Percentiles rank a stretch among this genome's conserved stretches.
These are phyloP conservation scores for Blumeriella jaapii DNA, from an alignment of 2,329 filamentous ascomycete genomes.

Conservation along the genomic window DNA sequence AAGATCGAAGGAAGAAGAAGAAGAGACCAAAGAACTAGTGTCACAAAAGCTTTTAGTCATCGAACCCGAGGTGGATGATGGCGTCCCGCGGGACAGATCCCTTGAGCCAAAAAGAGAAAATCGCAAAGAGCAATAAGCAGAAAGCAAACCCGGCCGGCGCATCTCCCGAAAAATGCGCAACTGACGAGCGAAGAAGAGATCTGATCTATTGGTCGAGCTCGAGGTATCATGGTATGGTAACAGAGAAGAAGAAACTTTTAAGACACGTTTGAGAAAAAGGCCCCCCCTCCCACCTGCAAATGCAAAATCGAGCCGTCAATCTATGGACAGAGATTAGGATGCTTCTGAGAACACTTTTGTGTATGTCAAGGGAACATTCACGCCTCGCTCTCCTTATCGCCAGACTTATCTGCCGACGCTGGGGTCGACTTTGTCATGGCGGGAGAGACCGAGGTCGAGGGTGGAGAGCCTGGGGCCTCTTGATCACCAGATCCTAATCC, in stretches of 20 bases:
- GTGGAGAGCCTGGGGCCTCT: constrained; percentile 56
- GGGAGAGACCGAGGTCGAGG: constrained; percentile 56
- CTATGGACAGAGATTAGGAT: constrained; percentile 35
- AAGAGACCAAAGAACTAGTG: constrained; percentile 20
- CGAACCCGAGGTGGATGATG: constrained; percentile 14
- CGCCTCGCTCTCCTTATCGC: constrained; percentile 38
- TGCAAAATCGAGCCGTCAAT: constrained; percentile 33
- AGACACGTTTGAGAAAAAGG: constrained; percentile 31
- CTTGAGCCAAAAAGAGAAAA: constrained; percentile 23
- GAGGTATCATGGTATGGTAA: constrained; percentile 36
- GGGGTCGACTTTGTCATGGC: constrained; percentile 51
- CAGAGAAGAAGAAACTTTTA: constrained; percentile 33
- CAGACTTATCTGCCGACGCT: constrained; percentile 32
- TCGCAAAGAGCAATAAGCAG: no score
- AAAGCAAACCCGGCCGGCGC: constrained; percentile 24
- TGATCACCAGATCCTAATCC: constrained; percentile 38
- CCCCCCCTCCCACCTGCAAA: constrained; percentile 31
- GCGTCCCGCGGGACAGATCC: constrained; percentile 18
- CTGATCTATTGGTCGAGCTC: constrained; percentile 27
- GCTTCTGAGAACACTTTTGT: constrained; percentile 29
- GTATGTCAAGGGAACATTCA: constrained; percentile 23
- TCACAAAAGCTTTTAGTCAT: constrained; percentile 26
- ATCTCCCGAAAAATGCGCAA: constrained; percentile 24
- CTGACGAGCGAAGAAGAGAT: constrained; percentile 24
- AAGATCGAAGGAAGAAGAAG: constrained; percentile 5